Conservation (phyloP, 768 basidiomycete species). For the Mycena kentingensis region DNA sequence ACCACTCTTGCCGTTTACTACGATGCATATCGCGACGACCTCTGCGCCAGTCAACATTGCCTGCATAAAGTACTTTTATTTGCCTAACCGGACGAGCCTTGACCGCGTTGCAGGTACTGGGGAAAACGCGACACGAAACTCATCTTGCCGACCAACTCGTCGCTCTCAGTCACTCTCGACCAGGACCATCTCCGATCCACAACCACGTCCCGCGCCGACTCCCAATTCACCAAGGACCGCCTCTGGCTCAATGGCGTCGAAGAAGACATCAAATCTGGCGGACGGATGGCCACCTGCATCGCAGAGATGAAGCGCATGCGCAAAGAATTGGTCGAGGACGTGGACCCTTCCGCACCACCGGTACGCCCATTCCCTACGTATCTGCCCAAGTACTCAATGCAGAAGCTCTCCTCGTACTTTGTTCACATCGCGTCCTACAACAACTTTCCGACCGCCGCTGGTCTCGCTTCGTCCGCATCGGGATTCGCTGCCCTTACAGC, state of each 20-base stretch:
- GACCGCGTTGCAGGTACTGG: constrained; percentile 74
- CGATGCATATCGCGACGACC: constrained; percentile 79
- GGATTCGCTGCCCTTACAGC: constrained; percentile 95
- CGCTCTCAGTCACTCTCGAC: constrained; percentile 95
- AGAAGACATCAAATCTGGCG: constrained; percentile 82
- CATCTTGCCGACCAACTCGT: constrained; percentile 96
- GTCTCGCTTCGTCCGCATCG: constrained; percentile 94
- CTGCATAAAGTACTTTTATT: constrained; percentile 80
- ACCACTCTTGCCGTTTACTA: constrained; percentile 24
- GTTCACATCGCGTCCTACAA: constrained; percentile 94
- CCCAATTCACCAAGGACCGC: constrained; percentile 70
- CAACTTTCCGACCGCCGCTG: constrained; percentile 99
- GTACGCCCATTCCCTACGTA: constrained; percentile 39
- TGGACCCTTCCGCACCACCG: constrained; percentile 63
- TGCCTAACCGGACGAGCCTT: constrained; percentile 3
- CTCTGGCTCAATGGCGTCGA: constrained; percentile 96
- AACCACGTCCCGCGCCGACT: constrained; percentile 86
- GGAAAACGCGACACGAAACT: constrained; percentile 95
- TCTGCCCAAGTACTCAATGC: constrained; percentile 11
- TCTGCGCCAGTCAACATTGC: constrained; percentile 97
- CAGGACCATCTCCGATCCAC: constrained; percentile 95
- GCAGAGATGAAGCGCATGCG: constrained; percentile 81
- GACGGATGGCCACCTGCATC: constrained; percentile 84
- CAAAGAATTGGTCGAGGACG: constrained; percentile 68
- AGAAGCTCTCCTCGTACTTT: constrained; percentile 65